Conservation (phyloP, 805 yeast species). For the Saccharomycopsis sp. region DNA sequence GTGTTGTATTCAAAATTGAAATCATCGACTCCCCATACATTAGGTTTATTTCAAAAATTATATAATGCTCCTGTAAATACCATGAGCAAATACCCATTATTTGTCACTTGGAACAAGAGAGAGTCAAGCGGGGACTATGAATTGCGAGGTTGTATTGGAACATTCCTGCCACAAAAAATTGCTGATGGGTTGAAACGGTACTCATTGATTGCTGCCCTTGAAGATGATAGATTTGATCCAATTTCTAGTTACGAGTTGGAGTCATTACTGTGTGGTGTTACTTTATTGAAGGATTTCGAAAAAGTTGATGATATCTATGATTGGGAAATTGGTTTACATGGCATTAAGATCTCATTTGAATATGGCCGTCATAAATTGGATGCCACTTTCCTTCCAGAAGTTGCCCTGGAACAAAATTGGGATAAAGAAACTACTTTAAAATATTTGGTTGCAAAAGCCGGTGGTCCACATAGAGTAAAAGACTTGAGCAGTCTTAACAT, state of each 20-base stretch:
- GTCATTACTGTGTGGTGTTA: constrained; percentile 42
- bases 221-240: constrained; percentile 74
- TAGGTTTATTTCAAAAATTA: too few species aligned
- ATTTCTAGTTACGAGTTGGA: constrained; percentile 50
- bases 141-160: constrained; percentile 91
- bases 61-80: too few species aligned
- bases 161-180: constrained; percentile 53
- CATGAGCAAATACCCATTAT: constrained; percentile 58
- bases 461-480: constrained; percentile 25
- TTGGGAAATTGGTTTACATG: constrained; percentile 83
- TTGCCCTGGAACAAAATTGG: constrained; percentile 86
- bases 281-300: constrained; percentile 55
- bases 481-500: constrained; percentile 10
- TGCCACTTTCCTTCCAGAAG: constrained; percentile 88
- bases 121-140: constrained; percentile 26
- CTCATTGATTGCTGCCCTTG: constrained; percentile 62
- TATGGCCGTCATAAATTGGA: constrained; percentile 37
- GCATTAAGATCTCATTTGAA: constrained; percentile 55
- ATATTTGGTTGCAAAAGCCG: constrained; percentile 71
- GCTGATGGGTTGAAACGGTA: constrained; percentile 55
- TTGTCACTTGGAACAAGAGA: constrained; percentile 77
- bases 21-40: too few species aligned
- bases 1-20: constrained; percentile 29
- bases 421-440: constrained; percentile 60
- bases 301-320: constrained; percentile 45